phyloP scores from a whole-genome alignment of 306 rosid species.

The Erythrophleum fordii region DNA sequence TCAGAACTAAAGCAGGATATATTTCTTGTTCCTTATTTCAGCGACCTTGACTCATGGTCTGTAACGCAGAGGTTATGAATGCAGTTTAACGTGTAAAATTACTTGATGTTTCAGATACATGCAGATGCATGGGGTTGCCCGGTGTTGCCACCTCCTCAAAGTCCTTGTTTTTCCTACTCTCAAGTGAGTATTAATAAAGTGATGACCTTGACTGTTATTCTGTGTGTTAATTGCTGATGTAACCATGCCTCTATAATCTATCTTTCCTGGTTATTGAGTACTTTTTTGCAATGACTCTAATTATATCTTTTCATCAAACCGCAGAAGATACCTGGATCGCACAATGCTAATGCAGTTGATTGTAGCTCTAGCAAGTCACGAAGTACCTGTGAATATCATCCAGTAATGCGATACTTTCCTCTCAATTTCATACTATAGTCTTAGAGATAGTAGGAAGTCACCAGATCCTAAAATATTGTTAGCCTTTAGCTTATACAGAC shows the following conservation, averaged over 20 bases:
- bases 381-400: conserved; percentile 56
- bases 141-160: conserved; percentile 65
- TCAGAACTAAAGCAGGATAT: not conserved
- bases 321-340: conserved; percentile 56
- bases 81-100: conserved; percentile 29
- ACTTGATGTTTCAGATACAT: conserved; percentile 62
- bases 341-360: conserved; percentile 41
- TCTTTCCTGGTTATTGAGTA: conserved; percentile 5
- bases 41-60: conserved; percentile 24
- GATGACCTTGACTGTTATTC: conserved; percentile 10
- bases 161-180: conserved; percentile 54
- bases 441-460: not conserved
- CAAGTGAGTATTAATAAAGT: conserved; percentile 55
- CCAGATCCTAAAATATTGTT: not conserved
- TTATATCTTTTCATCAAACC: conserved; percentile 32
- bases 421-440: not conserved
- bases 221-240: conserved; percentile 22
- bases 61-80: conserved; percentile 21
- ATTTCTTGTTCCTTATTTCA: not conserved
- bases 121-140: conserved; percentile 97
- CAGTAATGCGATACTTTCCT: conserved; percentile 57
- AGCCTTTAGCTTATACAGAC: not conserved
- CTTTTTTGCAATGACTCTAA: conserved; percentile 10
- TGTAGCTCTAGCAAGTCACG: conserved; percentile 45
- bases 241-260: not conserved